These are phyloP conservation scores for Hymenoscyphus fraxineus DNA, from an alignment of 2,329 filamentous ascomycete species.

Conservation along the genomic window DNA sequence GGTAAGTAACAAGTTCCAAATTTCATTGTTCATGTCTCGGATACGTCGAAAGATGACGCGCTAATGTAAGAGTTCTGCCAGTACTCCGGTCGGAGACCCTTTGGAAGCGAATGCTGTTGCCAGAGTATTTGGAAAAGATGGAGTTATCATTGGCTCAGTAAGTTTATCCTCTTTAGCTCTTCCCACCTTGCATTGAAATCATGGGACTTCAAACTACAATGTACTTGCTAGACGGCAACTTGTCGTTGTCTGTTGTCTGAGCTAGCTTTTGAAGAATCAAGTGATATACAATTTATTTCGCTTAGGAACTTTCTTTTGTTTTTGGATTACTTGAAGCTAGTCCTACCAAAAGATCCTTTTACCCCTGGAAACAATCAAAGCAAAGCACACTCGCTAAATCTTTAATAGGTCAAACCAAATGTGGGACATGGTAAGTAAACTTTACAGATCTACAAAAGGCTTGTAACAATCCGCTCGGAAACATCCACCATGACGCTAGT, in stretches of 20 bases:
- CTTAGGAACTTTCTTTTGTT: not conserved
- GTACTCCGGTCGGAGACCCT: slow-evolving; percentile 20
- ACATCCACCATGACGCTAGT: not conserved
- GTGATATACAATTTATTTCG: no score
- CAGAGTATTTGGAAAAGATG: slow-evolving; percentile 13
- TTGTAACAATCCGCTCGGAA: not conserved
- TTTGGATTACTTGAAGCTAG: not conserved
- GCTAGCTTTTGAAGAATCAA: no score
- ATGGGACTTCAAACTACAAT: no score
- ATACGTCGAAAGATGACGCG: no score
- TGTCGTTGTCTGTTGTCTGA: no score
- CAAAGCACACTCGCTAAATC: not conserved
- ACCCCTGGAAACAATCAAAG: not conserved
- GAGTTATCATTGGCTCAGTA: slow-evolving; percentile 13
- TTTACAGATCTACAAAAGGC: not conserved
- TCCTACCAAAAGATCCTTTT: no score
- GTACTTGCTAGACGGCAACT: no score
- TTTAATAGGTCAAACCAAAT: slow-evolving; percentile 35
- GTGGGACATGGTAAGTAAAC: slow-evolving; percentile 26
- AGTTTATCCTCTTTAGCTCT: not conserved
- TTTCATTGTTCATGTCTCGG: no score
- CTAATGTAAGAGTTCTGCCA: not conserved
- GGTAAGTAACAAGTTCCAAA: no score
- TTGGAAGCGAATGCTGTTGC: slow-evolving; percentile 17
- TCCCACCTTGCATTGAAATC: no score